Evolutionary conservation across 2,329 filamentous ascomycete genomes (phyloP), one percentile per base, ranked within the genome.

Genomic region (Xylariaceae sp.): DNA sequence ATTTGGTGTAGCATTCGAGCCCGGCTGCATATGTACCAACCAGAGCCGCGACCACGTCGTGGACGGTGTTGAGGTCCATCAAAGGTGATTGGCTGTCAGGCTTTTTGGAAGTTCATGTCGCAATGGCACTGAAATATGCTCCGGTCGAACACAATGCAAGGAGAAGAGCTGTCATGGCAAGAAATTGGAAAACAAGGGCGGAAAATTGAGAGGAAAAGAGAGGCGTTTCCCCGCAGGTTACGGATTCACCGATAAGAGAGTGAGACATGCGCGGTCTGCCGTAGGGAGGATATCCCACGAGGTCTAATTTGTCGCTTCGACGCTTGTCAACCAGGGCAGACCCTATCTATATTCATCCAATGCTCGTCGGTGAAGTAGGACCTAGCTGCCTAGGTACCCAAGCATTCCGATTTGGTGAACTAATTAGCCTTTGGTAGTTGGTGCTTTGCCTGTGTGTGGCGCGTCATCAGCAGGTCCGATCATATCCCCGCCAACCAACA

Each of bases 1-100:
- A 77, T 18, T 58, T 64, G 1, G 66, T 59, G 65, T 77, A 75
- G 56, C 68, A 68, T 26, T 69, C 64, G 2, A 73, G 61, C 10
- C 65, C 70, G 18, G 57, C 59, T 20, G 67, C 65, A 51, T 74
- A 74, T 7, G 69, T 66, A 18, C 67, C 61, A 14, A 65, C 53
- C 7, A 75, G 62, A 44, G 69, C 70, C 42, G 65, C 62, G 32
- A 74, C 67, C 20, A 70, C 62, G 44, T 53, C 61, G 59, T 60
- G 62, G 23, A 72, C 69, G 5, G 68, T 69, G 45, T 63, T 61
- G 46, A 64, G 65, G 52, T 70, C 66, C 67, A 70, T 63, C 26
- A 32, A 43, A 51, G 26, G 51, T 29, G 44, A 51, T 52, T 56
- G 44, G 47, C 29, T 57, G 52, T 40, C 52, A 66, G 44, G 60